Conservation (phyloP, 73 alveolate genomes). For the Tetrahymena malaccensis region DNA sequence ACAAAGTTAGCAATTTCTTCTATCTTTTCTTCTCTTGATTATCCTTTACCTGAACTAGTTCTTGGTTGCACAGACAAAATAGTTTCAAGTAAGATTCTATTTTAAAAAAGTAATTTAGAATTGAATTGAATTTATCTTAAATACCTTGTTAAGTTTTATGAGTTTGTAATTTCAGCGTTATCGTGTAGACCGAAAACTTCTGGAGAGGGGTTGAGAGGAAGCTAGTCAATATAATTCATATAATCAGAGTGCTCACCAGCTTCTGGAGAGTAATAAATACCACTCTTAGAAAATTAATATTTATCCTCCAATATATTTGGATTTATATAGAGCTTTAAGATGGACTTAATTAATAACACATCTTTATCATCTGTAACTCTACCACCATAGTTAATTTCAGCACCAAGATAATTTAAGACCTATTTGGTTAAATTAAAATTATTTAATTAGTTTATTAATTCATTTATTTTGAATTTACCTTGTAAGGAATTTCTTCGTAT, state of each 20-base stretch:
- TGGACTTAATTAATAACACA: constrained; percentile 86
- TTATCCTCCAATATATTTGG: constrained; percentile 77
- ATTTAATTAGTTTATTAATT: neutral
- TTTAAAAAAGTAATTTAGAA: neutral
- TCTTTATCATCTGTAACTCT: constrained; percentile 94
- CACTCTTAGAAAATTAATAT: constrained; percentile 89
- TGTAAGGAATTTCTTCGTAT: constrained; percentile 87
- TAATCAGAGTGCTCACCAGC: constrained; percentile 96
- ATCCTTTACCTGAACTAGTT: constrained; percentile 88
- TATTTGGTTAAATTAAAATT: neutral
- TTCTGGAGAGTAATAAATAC: constrained; percentile 87
- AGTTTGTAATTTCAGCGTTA: constrained; percentile 95
- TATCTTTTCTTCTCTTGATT: constrained; percentile 87
- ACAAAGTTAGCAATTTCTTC: constrained; percentile 77
- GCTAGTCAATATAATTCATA: constrained; percentile 67
- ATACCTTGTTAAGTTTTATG: constrained; percentile 82
- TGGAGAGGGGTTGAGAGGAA: constrained; percentile 90
- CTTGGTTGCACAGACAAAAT: constrained; percentile 92
- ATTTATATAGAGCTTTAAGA: constrained; percentile 86
- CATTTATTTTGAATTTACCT: constrained; percentile 24
- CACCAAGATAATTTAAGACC: constrained; percentile 91
- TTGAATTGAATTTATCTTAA: neutral
- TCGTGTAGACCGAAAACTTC: constrained; percentile 96
- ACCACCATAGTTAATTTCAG: constrained; percentile 97
- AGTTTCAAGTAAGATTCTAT: constrained; percentile 74